phyloP scores from a whole-genome alignment of 1,284 basidiomycete genomes.

The Coniferiporia weirii region DNA sequence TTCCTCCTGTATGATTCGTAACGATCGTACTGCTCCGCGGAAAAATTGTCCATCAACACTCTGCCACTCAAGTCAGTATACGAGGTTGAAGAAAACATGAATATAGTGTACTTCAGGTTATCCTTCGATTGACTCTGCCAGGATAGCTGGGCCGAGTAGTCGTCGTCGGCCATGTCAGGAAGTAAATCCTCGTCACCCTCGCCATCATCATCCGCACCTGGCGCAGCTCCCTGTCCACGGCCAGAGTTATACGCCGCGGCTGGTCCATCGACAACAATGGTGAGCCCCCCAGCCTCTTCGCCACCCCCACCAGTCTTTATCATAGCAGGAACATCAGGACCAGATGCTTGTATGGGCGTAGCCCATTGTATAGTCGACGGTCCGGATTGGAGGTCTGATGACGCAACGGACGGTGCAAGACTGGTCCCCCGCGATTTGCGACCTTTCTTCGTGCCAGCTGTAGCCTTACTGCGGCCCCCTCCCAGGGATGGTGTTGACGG shows the following conservation, averaged over 20 bases:
- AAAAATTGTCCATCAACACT: conserved; percentile 84
- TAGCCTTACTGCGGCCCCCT: conserved; percentile 5
- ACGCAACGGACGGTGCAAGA: conserved; percentile 9
- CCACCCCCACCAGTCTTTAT: conserved; percentile 10
- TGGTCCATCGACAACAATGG: conserved; percentile 25
- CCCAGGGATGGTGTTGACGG: conserved; percentile 8
- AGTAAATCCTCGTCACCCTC: conserved; percentile 71
- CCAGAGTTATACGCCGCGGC: conserved; percentile 1
- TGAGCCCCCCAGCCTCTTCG: conserved; percentile 19
- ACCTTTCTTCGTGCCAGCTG: conserved; percentile 6
- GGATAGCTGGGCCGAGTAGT: conserved; percentile 72
- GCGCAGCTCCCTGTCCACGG: conserved; percentile 14
- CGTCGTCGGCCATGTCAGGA: conserved; percentile 80
- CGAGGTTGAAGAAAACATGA: neutral
- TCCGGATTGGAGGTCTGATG: conserved; percentile 3
- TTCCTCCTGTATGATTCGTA: conserved; percentile 85
- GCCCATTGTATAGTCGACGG: conserved; percentile 13
- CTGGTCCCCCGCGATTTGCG: conserved; percentile 16
- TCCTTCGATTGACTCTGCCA: conserved; percentile 82
- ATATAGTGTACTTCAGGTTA: conserved; percentile 58
- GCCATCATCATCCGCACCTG: conserved; percentile 37
- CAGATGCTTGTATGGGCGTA: conserved; percentile 8
- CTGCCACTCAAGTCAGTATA: conserved; percentile 32
- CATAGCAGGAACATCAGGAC: conserved; percentile 11
- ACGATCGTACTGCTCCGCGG: conserved; percentile 77